A percentile compares a stretch with the other conserved stretches of the same genome.
These are phyloP conservation scores for Suillus discolor DNA, from an alignment of 768 basidiomycete species.

Conservation along the genomic window DNA sequence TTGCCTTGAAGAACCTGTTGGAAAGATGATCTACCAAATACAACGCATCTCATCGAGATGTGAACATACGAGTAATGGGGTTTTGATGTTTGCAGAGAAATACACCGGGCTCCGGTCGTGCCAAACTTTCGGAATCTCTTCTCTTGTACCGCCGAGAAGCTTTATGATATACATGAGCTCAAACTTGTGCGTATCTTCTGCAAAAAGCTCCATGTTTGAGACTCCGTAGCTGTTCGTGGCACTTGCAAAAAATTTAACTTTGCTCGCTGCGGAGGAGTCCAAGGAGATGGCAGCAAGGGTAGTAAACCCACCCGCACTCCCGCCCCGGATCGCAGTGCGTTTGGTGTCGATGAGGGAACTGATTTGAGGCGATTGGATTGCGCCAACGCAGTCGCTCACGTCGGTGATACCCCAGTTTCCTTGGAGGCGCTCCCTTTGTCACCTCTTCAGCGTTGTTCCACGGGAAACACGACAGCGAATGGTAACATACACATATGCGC, in stretches of 20 bases:
- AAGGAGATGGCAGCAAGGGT: constrained; percentile 50
- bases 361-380: constrained; percentile 46
- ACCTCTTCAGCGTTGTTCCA: background rate
- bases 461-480: background rate
- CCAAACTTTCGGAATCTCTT: constrained; percentile 59
- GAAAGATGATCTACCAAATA: constrained; percentile 13
- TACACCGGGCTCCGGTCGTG: constrained; percentile 62
- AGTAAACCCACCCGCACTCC: constrained; percentile 76
- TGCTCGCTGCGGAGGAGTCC: constrained; percentile 54
- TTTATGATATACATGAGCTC: constrained; percentile 60
- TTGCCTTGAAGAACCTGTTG: constrained; percentile 67
- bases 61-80: constrained; percentile 59
- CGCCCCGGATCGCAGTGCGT: constrained; percentile 70
- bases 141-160: constrained; percentile 59
- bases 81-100: constrained; percentile 61
- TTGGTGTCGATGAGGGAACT: constrained; percentile 58
- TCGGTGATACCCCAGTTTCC: constrained; percentile 76
- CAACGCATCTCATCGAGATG: constrained; percentile 32
- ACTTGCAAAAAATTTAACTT: constrained; percentile 60
- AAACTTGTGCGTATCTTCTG: constrained; percentile 72
- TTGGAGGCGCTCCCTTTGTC: constrained; percentile 50
- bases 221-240: constrained; percentile 73
- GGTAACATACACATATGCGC: constrained; percentile 51
- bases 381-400: constrained; percentile 57
- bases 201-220: constrained; percentile 59